phyloP scores from a whole-genome alignment of 108 stramenopile genomes.

The Cyclotella atomus region DNA sequence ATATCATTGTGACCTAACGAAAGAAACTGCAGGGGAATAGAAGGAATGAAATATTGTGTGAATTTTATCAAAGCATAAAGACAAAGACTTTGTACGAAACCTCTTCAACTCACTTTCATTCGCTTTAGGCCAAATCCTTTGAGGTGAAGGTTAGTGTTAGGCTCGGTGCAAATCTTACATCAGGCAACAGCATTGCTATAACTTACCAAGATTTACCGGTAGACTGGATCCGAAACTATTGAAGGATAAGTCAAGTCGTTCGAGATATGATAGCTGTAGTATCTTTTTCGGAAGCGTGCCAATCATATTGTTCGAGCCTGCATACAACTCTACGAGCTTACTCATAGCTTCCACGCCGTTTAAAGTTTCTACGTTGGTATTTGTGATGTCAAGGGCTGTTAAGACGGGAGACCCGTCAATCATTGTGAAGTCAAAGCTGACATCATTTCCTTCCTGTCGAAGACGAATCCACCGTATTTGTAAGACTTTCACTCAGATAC shows the following conservation, averaged over 20 bases:
- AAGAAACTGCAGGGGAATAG: no score
- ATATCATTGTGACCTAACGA: slow-evolving; percentile 24
- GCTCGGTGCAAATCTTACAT: no score
- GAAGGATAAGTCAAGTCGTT: slow-evolving; percentile 52
- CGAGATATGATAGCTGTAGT: slow-evolving; percentile 41
- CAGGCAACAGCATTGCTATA: no score
- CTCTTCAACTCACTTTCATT: no score
- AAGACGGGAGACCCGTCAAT: slow-evolving; percentile 13
- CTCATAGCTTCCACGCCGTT: slow-evolving; percentile 17
- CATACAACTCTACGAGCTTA: slow-evolving; percentile 19
- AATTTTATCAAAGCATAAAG: no score
- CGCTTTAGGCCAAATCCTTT: slow-evolving; percentile 48
- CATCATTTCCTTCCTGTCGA: slow-evolving; percentile 34
- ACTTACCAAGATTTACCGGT: no score
- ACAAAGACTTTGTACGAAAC: no score
- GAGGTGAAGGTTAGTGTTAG: no score
- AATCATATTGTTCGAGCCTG: slow-evolving; percentile 8
- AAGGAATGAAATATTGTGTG: no score
- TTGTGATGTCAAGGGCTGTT: slow-evolving; percentile 30
- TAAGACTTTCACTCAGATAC: no score
- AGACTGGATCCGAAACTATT: slow-evolving; percentile 53
- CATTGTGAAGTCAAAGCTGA: slow-evolving; percentile 18
- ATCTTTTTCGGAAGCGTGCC: slow-evolving; percentile 56
- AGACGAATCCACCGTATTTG: no score
- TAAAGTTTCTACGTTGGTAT: slow-evolving; percentile 23